Conservation (phyloP, 164 flowering plant genomes). For the Umbellularia californica region DNA sequence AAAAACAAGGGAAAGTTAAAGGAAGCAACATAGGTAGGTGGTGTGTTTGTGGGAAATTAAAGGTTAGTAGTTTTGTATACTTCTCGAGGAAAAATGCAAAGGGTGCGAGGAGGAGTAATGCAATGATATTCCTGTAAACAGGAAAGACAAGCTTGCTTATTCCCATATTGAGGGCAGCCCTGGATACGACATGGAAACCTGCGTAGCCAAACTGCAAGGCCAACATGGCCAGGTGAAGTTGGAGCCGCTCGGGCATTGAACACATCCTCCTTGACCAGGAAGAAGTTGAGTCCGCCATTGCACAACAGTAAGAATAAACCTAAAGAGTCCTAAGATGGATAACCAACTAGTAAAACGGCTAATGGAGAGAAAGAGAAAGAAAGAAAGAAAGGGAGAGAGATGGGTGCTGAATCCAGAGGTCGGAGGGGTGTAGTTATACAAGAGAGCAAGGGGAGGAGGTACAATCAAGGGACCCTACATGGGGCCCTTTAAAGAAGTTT, state of each 20-base stretch:
- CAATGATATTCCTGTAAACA: conserved; percentile 91
- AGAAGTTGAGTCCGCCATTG: conserved; percentile 62
- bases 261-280: conserved; percentile 38
- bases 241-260: conserved; percentile 63
- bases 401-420: neutral
- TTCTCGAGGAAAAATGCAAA: conserved; percentile 95
- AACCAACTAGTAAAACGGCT: too few relatives aligned
- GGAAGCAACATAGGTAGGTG: neutral
- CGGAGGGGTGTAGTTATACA: conserved; percentile 33
- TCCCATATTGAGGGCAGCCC: conserved; percentile 98
- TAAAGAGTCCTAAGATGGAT: neutral
- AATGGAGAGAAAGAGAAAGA: neutral
- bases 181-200: conserved; percentile 94
- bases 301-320: neutral
- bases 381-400: neutral
- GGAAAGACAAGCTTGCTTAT: conserved; percentile 90
- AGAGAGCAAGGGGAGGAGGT: conserved; percentile 1
- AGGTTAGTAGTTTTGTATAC: conserved; percentile 26
- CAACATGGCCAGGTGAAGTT: conserved; percentile 95
- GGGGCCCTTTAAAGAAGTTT: conserved; percentile 32
- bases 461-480: conserved; percentile 23
- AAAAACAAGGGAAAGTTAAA: neutral
- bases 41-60: neutral
- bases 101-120: conserved; percentile 75
- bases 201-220: conserved; percentile 99